Conservation (phyloP, 2,329 filamentous ascomycete genomes). For the Sporothrix globosa region DNA sequence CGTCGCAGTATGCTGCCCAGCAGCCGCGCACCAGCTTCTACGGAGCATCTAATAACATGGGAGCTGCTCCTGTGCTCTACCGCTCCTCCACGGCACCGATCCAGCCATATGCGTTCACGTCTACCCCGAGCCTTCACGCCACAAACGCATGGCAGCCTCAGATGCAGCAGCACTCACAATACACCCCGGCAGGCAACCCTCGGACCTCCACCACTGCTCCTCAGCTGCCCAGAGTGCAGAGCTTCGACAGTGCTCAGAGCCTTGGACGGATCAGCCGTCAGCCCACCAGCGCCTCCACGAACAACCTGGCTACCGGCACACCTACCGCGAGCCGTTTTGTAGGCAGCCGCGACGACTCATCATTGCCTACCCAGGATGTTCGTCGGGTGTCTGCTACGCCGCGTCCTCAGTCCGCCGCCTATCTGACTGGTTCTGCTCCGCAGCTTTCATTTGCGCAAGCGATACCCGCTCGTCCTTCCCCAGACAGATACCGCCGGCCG, state of each 20-base stretch:
- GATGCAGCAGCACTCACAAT: conserved; percentile 25
- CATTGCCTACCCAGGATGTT: conserved; percentile 47
- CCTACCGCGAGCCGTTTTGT: conserved; percentile 41
- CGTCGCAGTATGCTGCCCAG: conserved; percentile 51
- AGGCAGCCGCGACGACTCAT: conserved; percentile 58
- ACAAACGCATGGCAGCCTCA: conserved; percentile 34
- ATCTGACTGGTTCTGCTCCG: conserved; percentile 45
- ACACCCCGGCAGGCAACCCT: conserved; percentile 36
- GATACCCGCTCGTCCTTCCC: conserved; percentile 66
- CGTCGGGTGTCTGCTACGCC: conserved; percentile 46
- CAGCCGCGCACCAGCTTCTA: conserved; percentile 56
- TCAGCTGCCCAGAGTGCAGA: conserved; percentile 48
- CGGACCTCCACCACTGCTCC: conserved; percentile 55
- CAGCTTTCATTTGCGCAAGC: conserved; percentile 61
- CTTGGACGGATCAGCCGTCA: conserved; percentile 39
- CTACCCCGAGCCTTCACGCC: conserved; percentile 66
- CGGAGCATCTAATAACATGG: conserved; percentile 52
- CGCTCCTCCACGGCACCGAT: conserved; percentile 62
- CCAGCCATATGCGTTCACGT: conserved; percentile 76
- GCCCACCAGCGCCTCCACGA: conserved; percentile 46
- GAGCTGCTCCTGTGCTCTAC: conserved; percentile 51
- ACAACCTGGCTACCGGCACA: conserved; percentile 47
- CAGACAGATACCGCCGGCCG: conserved; percentile 79
- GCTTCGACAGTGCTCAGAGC: conserved; percentile 40
- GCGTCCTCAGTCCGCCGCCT: conserved; percentile 51